phyloP scores from a whole-genome alignment of 2,329 filamentous ascomycete genomes.

The Daldinia sp. region DNA sequence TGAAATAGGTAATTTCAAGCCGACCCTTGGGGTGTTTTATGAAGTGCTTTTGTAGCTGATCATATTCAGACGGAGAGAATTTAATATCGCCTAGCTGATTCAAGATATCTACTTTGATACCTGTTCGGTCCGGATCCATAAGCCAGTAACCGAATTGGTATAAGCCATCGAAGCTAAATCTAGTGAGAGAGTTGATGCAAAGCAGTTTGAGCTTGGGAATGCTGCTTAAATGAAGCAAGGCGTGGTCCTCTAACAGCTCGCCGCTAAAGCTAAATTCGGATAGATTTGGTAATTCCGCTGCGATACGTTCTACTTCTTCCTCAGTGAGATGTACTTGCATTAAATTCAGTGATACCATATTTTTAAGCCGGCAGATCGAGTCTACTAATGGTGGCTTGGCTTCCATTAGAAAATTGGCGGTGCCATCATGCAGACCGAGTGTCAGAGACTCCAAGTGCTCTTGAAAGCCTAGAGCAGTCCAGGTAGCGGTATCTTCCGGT shows the following conservation, averaged over 20 bases:
- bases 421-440: constrained; percentile 54
- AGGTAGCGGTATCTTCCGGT: constrained; percentile 37
- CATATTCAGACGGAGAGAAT: constrained; percentile 47
- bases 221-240: constrained; percentile 54
- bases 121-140: constrained; percentile 45
- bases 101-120: constrained; percentile 52
- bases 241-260: constrained; percentile 61
- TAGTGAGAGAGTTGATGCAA: constrained; percentile 66
- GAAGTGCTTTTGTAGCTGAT: constrained; percentile 46
- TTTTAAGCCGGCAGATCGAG: constrained; percentile 63
- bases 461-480: constrained; percentile 47
- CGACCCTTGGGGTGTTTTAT: constrained; percentile 48
- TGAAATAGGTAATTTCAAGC: constrained; percentile 52
- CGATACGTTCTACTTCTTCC: constrained; percentile 62
- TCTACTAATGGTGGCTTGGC: constrained; percentile 46
- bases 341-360: constrained; percentile 66
- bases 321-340: constrained; percentile 63
- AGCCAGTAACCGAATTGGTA: constrained; percentile 56
- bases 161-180: constrained; percentile 66
- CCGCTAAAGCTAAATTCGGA: constrained; percentile 70
- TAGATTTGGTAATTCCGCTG: constrained; percentile 59
- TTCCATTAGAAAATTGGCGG: constrained; percentile 58
- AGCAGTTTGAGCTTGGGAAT: constrained; percentile 64
- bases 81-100: constrained; percentile 50
- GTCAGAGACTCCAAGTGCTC: constrained; percentile 43